Base-by-base conservation (phyloP, 1,284 basidiomycete genomes). In the Athelia psychrophila region DNA sequence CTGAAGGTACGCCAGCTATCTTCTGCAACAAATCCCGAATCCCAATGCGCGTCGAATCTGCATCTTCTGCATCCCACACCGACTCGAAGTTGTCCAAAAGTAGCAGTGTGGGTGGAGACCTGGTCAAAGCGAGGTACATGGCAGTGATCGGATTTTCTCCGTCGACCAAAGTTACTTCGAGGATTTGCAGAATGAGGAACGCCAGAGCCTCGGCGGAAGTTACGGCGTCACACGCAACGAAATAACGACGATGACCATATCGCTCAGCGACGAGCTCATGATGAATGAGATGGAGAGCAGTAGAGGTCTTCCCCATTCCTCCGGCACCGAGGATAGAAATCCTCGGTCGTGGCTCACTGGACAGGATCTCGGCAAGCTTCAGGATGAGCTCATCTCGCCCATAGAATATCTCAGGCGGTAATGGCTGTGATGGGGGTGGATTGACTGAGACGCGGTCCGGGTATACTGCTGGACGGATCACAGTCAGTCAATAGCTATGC, bases 221-320 rank as follows among this genome's bases (percentile, higher is more conserved):
- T 5, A 30, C 6, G 27, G 27, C 27, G 27, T 30, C 27, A 13
- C 27, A 30, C 6, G 6, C 27, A 13, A 30, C 27, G 27, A 30
- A 30, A 30, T 30, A 30, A 30, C 27, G 27, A 13, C 27, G 27
- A 13, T 30, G 5, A 13, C 27, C 6, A 30, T 30, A 30, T 30
- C 27, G 27, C 5, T 5, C 27, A 13, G 13, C 13, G 6, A 30
- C 27, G 27, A 13, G 5, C 27, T 30, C 27, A 24, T 67, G 47
- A 3, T 66, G 53, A 35, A 71, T 59, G 2, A 64, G 61, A 6
- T 63, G 58, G 0, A 62, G 58, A 0, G 70, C 64, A 3, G 65
- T 51, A 0, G 66, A 61, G 1, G 71, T 73, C 50, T 73, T 73
- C 0, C 72, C 71, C 48, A 71, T 72, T 1, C 71, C 70, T 2